Evolutionary conservation across 352 stramenopile genomes (phyloP), one percentile per base, ranked within the genome.

Genomic region (Pythium dissimile): DNA sequence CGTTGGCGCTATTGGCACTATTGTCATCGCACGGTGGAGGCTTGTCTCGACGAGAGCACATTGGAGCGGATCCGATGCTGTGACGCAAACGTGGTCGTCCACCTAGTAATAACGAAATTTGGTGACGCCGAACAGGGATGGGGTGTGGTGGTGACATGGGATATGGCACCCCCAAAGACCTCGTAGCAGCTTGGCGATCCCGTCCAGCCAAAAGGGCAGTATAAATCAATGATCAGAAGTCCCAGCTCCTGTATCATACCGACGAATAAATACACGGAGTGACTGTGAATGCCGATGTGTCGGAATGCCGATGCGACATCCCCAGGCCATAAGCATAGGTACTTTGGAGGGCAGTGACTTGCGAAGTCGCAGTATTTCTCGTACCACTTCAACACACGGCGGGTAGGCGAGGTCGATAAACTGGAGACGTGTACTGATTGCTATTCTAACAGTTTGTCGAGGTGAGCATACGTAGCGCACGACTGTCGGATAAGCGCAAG

Each of bases 31-130:
- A n/a, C n/a, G n/a, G n/a, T n/a, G n/a, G n/a, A n/a, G n/a, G n/a
- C n/a, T n/a, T n/a, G n/a, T n/a, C n/a, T n/a, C n/a, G n/a, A n/a
- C n/a, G n/a, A n/a, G n/a, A n/a, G n/a, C n/a, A n/a, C n/a, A n/a
- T n/a, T n/a, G n/a, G n/a, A n/a, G n/a, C n/a, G n/a, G n/a, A n/a
- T n/a, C n/a, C n/a, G n/a, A n/a, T n/a, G n/a, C n/a, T n/a, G n/a
- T n/a, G 4, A 67, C 61, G 16, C 54, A 62, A 3, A 69, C 44
- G 48, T 67, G 65, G 50, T 68, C 63, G 15, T 66, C 63, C 0
- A 72, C 54, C 38, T 50, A 66, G 26, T 63, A 47, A 18, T 66
- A 72, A 0, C 46, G 32, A 26, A 55, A 62, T 2, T 23, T 1
- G 24, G 24, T 7, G 11, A 2, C 15, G 3, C n/a, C 48, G 13